These are phyloP conservation scores for Penicillium parvum DNA, from an alignment of 495 filamentous ascomycete genomes.

Conservation along the genomic window DNA sequence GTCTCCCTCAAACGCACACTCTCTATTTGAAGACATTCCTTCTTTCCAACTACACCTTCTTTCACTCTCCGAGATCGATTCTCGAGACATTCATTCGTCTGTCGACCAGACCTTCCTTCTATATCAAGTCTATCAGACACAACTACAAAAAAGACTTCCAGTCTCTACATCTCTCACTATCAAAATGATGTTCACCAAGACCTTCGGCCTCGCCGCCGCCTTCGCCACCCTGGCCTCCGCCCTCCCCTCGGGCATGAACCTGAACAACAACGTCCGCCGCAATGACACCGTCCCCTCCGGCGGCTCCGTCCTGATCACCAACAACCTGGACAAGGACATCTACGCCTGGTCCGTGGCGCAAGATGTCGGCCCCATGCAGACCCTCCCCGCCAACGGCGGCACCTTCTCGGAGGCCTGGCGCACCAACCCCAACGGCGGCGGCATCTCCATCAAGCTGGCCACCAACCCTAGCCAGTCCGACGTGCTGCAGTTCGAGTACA, in stretches of 20 bases:
- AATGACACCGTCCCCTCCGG: constrained; percentile 18
- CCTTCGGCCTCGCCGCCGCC: constrained; percentile 34
- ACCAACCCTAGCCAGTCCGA: constrained; percentile 24
- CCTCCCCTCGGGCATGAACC: constrained; percentile 30
- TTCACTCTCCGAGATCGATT: constrained; percentile 28
- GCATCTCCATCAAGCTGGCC: constrained; percentile 43
- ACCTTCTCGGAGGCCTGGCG: constrained; percentile 34
- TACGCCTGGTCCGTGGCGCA: constrained; percentile 42
- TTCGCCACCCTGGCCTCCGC: constrained; percentile 37
- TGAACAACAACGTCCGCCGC: constrained; percentile 24
- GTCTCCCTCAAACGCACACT: constrained; percentile 16
- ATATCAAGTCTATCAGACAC: no score
- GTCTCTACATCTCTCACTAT: constrained; percentile 16
- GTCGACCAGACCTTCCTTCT: constrained; percentile 23
- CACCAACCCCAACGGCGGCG: constrained; percentile 38
- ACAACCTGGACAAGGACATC: constrained; percentile 34
- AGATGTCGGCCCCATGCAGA: constrained; percentile 25
- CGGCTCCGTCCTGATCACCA: constrained; percentile 35
- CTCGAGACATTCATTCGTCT: constrained; percentile 25
- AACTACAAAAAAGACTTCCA: no score
- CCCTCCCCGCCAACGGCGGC: constrained; percentile 26
- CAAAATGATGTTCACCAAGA: constrained; percentile 48
- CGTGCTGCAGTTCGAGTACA: constrained; percentile 48
- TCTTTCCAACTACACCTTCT: no score
- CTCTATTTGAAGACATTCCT: constrained; percentile 11